Percentiles rank a stretch among this genome's conserved stretches.
phyloP scores from a whole-genome alignment of 2,329 filamentous ascomycete genomes.

The Fusarium sp. region DNA sequence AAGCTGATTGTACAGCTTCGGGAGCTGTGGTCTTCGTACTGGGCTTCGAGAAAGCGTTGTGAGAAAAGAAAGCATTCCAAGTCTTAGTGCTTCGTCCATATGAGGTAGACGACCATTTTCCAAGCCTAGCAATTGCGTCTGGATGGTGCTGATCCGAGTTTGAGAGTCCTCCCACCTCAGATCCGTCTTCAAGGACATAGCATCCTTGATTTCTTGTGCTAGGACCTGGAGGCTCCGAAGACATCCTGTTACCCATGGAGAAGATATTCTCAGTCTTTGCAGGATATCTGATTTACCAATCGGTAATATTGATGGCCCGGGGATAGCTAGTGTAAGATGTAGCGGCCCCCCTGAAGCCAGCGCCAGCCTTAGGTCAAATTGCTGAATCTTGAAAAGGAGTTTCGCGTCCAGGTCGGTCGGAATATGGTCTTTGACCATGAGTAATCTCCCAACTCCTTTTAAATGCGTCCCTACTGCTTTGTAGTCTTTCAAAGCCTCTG shows the following conservation, averaged over 20 bases:
- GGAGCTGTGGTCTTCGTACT: not conserved
- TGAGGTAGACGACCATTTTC: rapidly evolving
- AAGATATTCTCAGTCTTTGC: rapidly evolving
- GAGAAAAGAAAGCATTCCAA: slow-evolving; percentile 12
- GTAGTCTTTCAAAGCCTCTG: not conserved
- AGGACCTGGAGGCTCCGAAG: not conserved
- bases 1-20: not conserved
- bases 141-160: not conserved
- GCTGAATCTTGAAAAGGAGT: slow-evolving; percentile 12
- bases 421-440: not conserved
- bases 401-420: not conserved
- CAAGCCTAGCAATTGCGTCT: not conserved
- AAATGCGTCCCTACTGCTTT: not conserved
- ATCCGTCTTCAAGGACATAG: rapidly evolving
- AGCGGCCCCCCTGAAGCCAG: not conserved
- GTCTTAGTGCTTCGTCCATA: not conserved
- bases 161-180: not conserved
- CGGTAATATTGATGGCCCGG: rapidly evolving
- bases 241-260: rapidly evolving
- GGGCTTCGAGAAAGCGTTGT: not conserved
- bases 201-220: not conserved
- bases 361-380: slow-evolving; percentile 2
- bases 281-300: rapidly evolving
- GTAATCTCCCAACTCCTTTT: not conserved
- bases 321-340: not conserved